phyloP scores from a whole-genome alignment of 371 early-diverging fungal genomes.

The Rhizopus stolonifer region DNA sequence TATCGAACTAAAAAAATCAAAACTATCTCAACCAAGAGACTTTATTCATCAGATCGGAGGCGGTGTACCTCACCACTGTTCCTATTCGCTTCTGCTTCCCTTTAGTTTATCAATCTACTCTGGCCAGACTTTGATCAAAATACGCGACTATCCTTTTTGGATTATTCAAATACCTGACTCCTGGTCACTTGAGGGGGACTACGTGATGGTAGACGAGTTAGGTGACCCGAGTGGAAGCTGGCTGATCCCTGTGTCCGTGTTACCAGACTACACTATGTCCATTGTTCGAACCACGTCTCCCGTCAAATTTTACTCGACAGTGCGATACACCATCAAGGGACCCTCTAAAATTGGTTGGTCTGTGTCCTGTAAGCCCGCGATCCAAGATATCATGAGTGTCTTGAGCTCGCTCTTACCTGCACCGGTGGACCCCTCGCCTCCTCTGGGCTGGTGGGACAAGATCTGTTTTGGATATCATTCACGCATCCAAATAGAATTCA shows the following conservation, averaged over 20 bases:
- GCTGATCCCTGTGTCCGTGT: slow-evolving; percentile 13
- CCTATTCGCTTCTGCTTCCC: slow-evolving; percentile 55
- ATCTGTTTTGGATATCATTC: slow-evolving; percentile 61
- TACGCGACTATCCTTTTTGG: slow-evolving; percentile 60
- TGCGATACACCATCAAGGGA: slow-evolving; percentile 35
- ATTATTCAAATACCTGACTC: slow-evolving; percentile 43
- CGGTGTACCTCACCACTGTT: slow-evolving; percentile 42
- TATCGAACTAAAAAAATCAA: slow-evolving; percentile 31
- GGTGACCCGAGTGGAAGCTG: slow-evolving; percentile 26
- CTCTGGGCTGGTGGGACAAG: slow-evolving; percentile 74
- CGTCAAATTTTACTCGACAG: slow-evolving; percentile 55
- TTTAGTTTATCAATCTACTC: slow-evolving; percentile 39
- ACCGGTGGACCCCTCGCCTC: slow-evolving; percentile 58
- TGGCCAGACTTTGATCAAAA: slow-evolving; percentile 32
- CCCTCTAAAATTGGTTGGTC: slow-evolving; percentile 49
- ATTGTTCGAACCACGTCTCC: slow-evolving; percentile 60
- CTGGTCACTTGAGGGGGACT: slow-evolving; percentile 31
- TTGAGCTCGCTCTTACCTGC: slow-evolving; percentile 56
- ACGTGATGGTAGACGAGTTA: slow-evolving; percentile 30
- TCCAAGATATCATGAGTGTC: slow-evolving; percentile 57
- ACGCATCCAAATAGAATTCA: slow-evolving; percentile 35
- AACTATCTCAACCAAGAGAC: slow-evolving; percentile 43
- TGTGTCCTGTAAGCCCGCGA: slow-evolving; percentile 52
- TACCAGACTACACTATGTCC: too few species aligned
- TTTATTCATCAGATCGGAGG: slow-evolving; percentile 56